Base-by-base conservation (phyloP, 2,329 filamentous ascomycete genomes). In the Fusarium gaditjirri region DNA sequence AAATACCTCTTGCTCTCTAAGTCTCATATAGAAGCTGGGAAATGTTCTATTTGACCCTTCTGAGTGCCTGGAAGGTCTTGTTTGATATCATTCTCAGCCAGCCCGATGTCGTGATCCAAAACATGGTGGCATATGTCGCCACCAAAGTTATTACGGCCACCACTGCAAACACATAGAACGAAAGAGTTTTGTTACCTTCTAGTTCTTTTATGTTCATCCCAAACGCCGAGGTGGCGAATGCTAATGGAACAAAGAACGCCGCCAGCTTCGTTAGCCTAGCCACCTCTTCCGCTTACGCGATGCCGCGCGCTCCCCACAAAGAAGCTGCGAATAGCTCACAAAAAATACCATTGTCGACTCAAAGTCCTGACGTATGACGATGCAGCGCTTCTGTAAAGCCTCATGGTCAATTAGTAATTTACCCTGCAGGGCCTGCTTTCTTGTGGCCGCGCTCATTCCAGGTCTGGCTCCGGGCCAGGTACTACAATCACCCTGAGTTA, bases 351-450 rank as follows among this genome's bases (percentile, higher is more conserved):
- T 27, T 4, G 8, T 4, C 8, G 8, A 9, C 42, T 14, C 17
- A 21, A 11, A 21, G 5, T 44, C 17, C 23, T 27, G 42, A 14
- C 8, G 12, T 12, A 4, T 27, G 42, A 13, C 12, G 0, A 7
- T 14, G 4, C 1, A 27, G 6, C 1, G 1, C 2, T 27, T 2
- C 12, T 2, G 8, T 6, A 27, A 21, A 19, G 1, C 3, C 8
- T 21, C 17, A 44, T 44, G 8, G 5, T 7, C 4, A 1, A 0
- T 44, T 21, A 5, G 2, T 14, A 14, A 3, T 21, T 14, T 1
- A 27, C 5, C 8, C 8, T 44, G 23, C 42, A 21, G 2, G 17
- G 5, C 8, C 42, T 44, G 2, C 12, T 44, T 14, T 2, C 11
- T 44, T 19, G 6, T 19, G 5, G 23, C 17, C 5, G 27, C 27